Conservation (phyloP, 768 basidiomycete genomes). For the Tylopilus plumbeoviolaceoides region DNA sequence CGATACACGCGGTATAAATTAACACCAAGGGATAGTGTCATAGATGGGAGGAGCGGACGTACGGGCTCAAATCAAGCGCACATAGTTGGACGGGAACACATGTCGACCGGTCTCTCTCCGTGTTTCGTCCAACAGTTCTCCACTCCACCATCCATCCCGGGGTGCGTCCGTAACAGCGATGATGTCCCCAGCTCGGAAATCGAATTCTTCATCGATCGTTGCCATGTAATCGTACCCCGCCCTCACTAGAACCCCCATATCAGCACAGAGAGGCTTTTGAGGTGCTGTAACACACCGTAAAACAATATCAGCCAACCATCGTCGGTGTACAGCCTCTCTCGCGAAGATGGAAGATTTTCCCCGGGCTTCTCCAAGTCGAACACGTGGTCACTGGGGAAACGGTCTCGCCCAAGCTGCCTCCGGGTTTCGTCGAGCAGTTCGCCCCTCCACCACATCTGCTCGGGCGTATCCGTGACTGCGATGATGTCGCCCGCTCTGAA, state of each 20-base stretch:
- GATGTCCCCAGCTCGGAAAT: constrained; percentile 92
- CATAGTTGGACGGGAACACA: constrained; percentile 88
- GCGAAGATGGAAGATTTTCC: not conserved
- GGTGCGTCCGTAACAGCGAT: constrained; percentile 93
- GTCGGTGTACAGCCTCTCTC: not conserved
- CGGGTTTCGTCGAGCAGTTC: not conserved
- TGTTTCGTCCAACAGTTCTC: constrained; percentile 72
- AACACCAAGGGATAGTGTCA: too few species aligned
- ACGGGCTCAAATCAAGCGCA: constrained; percentile 47
- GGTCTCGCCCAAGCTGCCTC: not conserved
- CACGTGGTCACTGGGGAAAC: not conserved
- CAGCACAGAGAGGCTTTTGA: not conserved
- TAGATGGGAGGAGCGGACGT: not conserved
- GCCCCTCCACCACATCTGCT: not conserved
- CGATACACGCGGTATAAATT: not conserved
- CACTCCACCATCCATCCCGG: constrained; percentile 98
- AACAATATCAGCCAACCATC: not conserved
- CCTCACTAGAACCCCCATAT: not conserved
- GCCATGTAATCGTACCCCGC: constrained; percentile 76
- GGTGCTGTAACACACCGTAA: not conserved
- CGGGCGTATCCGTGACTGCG: not conserved
- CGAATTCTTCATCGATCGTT: constrained; percentile 89
- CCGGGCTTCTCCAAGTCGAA: not conserved
- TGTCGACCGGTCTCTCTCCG: constrained; percentile 67
- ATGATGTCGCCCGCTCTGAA: not conserved